Conservation (phyloP, 441 rosid species). For the Erodium moschatum region DNA sequence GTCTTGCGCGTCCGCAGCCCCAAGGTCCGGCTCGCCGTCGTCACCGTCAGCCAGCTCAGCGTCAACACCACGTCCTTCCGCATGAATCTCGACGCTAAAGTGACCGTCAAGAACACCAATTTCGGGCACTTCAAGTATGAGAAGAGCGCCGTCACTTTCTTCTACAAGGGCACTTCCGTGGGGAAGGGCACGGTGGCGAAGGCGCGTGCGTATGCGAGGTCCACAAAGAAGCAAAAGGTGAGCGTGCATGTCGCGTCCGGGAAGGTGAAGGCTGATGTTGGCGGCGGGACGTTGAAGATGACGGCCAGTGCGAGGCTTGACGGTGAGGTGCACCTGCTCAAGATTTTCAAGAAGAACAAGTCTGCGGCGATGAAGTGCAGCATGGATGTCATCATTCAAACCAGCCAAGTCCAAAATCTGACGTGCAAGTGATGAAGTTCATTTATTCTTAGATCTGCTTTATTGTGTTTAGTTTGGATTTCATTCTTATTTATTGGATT, state of each 20-base stretch:
- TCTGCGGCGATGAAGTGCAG: not conserved
- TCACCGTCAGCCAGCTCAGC: not conserved
- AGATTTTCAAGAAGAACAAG: not conserved
- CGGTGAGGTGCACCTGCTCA: not conserved
- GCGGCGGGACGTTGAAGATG: not conserved
- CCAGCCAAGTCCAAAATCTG: not conserved
- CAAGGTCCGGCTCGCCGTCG: not conserved
- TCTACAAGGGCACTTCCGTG: not conserved
- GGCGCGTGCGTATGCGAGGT: slow-evolving; percentile 5
- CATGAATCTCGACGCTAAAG: not conserved
- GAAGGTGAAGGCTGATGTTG: not conserved
- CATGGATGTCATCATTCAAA: not conserved
- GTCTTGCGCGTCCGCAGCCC: not conserved
- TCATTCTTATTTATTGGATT: no score
- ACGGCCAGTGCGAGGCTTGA: not conserved
- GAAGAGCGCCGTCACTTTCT: not conserved
- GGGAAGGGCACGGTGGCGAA: not conserved
- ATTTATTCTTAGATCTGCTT: no score
- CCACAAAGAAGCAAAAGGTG: not conserved
- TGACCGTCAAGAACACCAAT: not conserved
- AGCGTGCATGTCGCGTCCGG: not conserved
- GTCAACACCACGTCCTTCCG: not conserved
- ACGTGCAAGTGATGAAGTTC: not conserved
- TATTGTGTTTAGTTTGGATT: no score
- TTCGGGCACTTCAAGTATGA: slow-evolving; percentile 14